Evolutionary conservation across 2,329 filamentous ascomycete species (phyloP).

Genomic region (Ilyonectria mors-panacis): DNA sequence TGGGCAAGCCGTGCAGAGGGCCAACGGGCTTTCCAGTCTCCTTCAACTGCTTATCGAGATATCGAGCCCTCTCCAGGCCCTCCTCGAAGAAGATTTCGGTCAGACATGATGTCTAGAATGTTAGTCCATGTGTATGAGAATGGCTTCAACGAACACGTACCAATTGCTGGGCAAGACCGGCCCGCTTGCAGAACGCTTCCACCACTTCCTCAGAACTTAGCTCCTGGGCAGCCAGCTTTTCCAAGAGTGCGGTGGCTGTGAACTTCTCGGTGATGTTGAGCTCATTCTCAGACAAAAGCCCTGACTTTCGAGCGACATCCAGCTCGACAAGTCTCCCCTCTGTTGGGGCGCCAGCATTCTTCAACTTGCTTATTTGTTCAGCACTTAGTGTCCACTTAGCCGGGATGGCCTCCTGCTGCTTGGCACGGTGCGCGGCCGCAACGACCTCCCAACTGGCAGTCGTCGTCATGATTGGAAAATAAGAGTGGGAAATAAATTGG

Average conservation of each 20-base stretch:
- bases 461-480: constrained; percentile 36
- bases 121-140: neutral
- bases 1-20: constrained; percentile 40
- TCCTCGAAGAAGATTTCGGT: constrained; percentile 42
- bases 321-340: constrained; percentile 34
- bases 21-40: constrained; percentile 41
- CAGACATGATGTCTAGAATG: constrained; percentile 36
- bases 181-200: constrained; percentile 42
- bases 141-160: neutral
- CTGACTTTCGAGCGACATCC: constrained; percentile 31
- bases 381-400: constrained; percentile 32
- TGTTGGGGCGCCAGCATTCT: neutral
- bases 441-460: constrained; percentile 37
- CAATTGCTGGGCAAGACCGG: constrained; percentile 42
- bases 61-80: constrained; percentile 30
- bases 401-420: constrained; percentile 35
- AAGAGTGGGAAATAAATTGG: neutral
- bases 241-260: constrained; percentile 35
- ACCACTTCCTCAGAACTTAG: constrained; percentile 40
- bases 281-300: constrained; percentile 32
- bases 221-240: constrained; percentile 28
- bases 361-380: constrained; percentile 24
- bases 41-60: constrained; percentile 39
- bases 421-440: constrained; percentile 38
- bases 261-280: constrained; percentile 33